Base-by-base conservation (phyloP, 1,284 basidiomycete species). In the Vanrija sp. region DNA sequence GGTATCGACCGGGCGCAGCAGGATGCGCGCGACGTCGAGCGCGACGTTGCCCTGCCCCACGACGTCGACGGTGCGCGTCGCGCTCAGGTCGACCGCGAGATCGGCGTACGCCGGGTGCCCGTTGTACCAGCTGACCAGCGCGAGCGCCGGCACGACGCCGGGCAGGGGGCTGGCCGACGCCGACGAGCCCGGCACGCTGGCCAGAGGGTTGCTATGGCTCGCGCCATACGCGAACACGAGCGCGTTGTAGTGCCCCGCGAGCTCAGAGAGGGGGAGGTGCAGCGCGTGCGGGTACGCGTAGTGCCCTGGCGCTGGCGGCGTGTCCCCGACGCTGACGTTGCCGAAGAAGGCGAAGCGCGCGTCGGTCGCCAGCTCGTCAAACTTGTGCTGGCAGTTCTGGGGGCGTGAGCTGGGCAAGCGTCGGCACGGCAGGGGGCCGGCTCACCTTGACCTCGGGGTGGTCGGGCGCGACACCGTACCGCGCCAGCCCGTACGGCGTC, bases 41-140 rank as follows among this genome's bases (percentile, higher is more conserved):
- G 94, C 89, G 46, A 99, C 96, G 66, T 99, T 98, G 15, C 96
- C 95, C 58, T 95, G 91, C 0, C 96, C 95, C 44, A 98, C 87
- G 45, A 98, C 78, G 0, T 89, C 85, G 41, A 96, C 85, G 60
- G 92, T 86, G 6, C 79, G 71, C 0, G 84, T 75, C 27, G 78
- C 78, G 31, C 84, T 78, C 0, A 97, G 80, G 39, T 75, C 63
- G 2, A 72, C 68, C 0, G 61, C 54, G 14, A 83, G 65, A 22
- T 75, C 81, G 1, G 67, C 62, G 23, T 75, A 76, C 36, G 80
- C 79, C 1, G 94, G 94, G 72, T 98, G 93, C 41, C 84, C 86
- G 36, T 96, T 98, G 78, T 99, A 99, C 95, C 95, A 98, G 65
- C 94, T 88, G 3, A 99, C 95, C 49, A 98, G 78, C 1, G 85